Evolutionary conservation across 805 yeast genomes (phyloP), one percentile per base, ranked within the genome.

Genomic region (Myxozyma neotropica): DNA sequence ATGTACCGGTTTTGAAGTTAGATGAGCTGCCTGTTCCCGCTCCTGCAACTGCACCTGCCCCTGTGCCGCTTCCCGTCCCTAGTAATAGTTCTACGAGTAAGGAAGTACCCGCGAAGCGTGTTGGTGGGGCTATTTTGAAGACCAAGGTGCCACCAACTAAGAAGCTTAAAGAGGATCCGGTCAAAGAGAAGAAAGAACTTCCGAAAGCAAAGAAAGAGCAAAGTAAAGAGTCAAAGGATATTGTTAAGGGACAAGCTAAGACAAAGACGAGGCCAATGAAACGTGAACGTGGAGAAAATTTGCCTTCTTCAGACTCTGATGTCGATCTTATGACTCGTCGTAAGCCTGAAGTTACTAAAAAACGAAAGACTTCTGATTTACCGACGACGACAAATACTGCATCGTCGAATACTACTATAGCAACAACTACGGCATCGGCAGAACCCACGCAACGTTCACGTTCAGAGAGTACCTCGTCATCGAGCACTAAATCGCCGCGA

Each of bases 61-160:
- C 51, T 23, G 21, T 43, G 1, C 44, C 52, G 36, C 50, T 48
- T 17, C 26, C 57, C 10, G 31, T 24, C 13, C 27, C 21, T 52
- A 8, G 26, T 4, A 12, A 33, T 24, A 27, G 38, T 12, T 35
- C 42, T 33, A 12, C 39, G 17, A 35, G 8, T 40, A 29, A 26
- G 29, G 49, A 10, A 42, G 24, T 29, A 23, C 45, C 58, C 17
- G 47, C 24, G n/a, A 60, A 49, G 27, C 35, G 63, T 4, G 56
- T 33, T 19, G 55, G 59, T 33, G 75, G 74, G 6, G 72, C 74
- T 15, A 71, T 70, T 6, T 63, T 68, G 55, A 65, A 70, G 52
- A 62, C 66, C 61, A 60, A 61, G 21, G n/a, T 23, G 48, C 58
- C 47, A 64, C 61, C 56, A 8, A 19, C 45, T 54, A 63, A 53